A percentile compares a stretch with the other conserved stretches of the same genome.
These are phyloP conservation scores for Arthrocladium fulminans DNA, from an alignment of 2,329 filamentous ascomycete species.

Conservation along the genomic window DNA sequence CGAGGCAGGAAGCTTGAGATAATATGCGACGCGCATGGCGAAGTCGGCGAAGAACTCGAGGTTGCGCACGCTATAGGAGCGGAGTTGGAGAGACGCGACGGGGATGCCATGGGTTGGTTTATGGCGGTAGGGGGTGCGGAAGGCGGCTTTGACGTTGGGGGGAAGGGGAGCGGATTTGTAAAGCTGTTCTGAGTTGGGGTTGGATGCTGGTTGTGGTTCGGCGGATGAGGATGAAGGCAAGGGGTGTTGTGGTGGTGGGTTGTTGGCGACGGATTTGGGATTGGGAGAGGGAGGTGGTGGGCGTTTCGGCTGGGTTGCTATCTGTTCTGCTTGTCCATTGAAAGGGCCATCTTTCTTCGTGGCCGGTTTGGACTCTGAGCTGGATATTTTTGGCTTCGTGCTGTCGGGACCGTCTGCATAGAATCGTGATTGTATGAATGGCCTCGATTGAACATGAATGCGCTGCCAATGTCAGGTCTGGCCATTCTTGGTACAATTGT, in stretches of 20 bases:
- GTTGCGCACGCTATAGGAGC: conserved; percentile 82
- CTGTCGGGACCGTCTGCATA: conserved; percentile 7
- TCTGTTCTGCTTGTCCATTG: background rate
- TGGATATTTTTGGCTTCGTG: background rate
- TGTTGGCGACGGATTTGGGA: background rate
- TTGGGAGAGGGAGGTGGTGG: background rate
- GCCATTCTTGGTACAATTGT: background rate
- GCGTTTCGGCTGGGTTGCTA: background rate
- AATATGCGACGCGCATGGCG: conserved; percentile 87
- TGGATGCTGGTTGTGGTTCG: conserved; percentile 1
- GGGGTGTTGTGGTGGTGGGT: background rate
- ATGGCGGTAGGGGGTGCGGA: conserved; percentile 68
- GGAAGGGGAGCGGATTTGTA: conserved; percentile 15
- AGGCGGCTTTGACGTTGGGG: conserved; percentile 49
- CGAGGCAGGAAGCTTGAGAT: conserved; percentile 73
- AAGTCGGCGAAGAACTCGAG: conserved; percentile 94
- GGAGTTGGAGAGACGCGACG: conserved; percentile 81
- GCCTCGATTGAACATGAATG: background rate
- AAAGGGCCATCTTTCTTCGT: background rate
- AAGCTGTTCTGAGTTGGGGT: background rate
- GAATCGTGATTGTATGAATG: conserved; percentile 3
- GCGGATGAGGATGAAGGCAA: background rate
- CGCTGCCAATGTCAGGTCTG: conserved; percentile 1
- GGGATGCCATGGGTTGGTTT: conserved; percentile 69
- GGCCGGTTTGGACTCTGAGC: background rate